Percentiles rank a stretch among this genome's conserved stretches.
These are phyloP conservation scores for Escovopsis sp. DNA, from an alignment of 2,329 filamentous ascomycete genomes.

Conservation along the genomic window DNA sequence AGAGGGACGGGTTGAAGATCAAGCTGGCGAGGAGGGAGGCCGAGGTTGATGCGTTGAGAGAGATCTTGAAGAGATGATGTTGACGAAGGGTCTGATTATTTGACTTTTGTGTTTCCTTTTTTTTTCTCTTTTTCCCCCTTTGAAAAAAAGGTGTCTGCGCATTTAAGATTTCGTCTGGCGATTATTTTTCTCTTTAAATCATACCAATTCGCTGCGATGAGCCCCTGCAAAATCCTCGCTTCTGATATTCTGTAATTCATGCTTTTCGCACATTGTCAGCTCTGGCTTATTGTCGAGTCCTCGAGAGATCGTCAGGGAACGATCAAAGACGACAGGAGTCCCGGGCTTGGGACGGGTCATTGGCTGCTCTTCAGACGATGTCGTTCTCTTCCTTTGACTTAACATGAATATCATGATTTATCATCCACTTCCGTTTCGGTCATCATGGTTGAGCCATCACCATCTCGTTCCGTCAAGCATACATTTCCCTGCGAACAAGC, in stretches of 20 bases:
- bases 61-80: conserved; percentile 26
- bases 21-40: conserved; percentile 50
- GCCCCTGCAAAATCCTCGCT: not conserved
- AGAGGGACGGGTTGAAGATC: conserved; percentile 49
- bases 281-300: too few species aligned
- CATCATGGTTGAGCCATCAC: conserved; percentile 8
- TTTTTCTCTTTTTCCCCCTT: not conserved
- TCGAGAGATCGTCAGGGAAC: too few species aligned
- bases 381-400: conserved; percentile 13
- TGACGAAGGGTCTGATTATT: not conserved
- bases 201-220: not conserved
- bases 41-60: conserved; percentile 45
- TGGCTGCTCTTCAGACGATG: conserved; percentile 14
- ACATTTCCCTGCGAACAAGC: not conserved
- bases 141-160: not conserved
- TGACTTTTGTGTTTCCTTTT: not conserved
- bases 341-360: too few species aligned
- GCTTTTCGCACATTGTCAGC: too few species aligned
- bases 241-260: too few species aligned
- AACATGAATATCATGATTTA: conserved; percentile 11
- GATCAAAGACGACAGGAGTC: too few species aligned
- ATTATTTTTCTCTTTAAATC: not conserved
- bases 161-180: too few species aligned
- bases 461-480: too few species aligned
- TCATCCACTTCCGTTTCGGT: conserved; percentile 14